Conservation (phyloP, 306 rosid genomes). For the Vigna unguiculata region DNA sequence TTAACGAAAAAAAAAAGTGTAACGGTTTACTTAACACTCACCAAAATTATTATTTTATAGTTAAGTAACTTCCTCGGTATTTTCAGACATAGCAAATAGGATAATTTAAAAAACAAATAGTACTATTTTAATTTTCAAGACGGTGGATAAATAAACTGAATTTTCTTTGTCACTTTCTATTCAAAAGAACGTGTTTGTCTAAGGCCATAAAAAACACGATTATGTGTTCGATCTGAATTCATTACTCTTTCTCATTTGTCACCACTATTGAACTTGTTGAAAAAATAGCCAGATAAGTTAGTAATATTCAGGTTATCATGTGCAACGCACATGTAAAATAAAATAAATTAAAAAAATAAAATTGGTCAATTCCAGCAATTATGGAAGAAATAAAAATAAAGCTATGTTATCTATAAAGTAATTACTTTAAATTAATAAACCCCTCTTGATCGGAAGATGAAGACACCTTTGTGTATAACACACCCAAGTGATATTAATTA, state of each 20-base stretch:
- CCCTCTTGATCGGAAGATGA: neutral
- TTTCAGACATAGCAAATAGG: neutral
- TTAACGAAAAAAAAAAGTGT: neutral
- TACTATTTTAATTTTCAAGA: neutral
- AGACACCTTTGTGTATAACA: conserved; percentile 6
- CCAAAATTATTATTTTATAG: neutral
- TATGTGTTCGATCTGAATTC: conserved; percentile 6
- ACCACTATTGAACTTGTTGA: conserved; percentile 1
- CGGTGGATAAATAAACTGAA: neutral
- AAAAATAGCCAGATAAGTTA: conserved; percentile 8
- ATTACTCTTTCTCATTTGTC: conserved; percentile 26
- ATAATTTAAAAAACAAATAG: neutral
- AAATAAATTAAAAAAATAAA: too few species aligned
- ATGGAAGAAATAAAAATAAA: conserved; percentile 31
- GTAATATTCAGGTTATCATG: conserved; percentile 13
- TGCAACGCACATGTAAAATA: conserved; percentile 5
- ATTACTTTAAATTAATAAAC: neutral
- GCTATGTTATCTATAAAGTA: neutral
- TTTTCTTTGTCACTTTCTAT: too few species aligned
- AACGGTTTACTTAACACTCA: neutral
- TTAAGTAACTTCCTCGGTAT: neutral
- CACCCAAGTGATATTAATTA: neutral
- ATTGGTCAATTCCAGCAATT: neutral
- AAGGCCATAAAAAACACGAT: neutral
- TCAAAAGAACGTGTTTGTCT: neutral